phyloP scores from a whole-genome alignment of 352 stramenopile genomes.

The Phytopythium cucurbitacearum region DNA sequence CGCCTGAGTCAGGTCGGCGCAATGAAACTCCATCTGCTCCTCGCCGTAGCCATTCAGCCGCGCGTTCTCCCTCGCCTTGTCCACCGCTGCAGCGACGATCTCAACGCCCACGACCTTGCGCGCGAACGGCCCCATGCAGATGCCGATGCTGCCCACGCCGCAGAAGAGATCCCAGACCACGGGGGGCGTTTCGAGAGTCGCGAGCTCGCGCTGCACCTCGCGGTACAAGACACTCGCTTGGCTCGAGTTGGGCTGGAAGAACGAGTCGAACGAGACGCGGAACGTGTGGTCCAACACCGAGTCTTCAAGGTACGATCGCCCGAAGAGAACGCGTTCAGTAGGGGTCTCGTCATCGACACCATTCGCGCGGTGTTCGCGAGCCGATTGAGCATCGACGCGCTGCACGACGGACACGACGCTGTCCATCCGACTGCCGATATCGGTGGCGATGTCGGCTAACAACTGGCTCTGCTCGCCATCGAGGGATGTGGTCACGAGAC shows the following conservation, averaged over 20 bases:
- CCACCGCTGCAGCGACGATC: conserved; percentile 50
- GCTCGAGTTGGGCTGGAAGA: conserved; percentile 75
- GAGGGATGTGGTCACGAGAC: conserved; percentile 53
- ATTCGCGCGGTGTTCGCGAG: conserved; percentile 24
- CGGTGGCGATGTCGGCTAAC: conserved; percentile 27
- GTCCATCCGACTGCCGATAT: conserved; percentile 12
- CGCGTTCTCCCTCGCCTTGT: conserved; percentile 50
- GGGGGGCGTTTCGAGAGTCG: conserved; percentile 22
- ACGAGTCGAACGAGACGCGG: conserved; percentile 65
- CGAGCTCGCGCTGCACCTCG: conserved; percentile 40
- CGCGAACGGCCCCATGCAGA: conserved; percentile 51
- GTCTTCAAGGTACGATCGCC: conserved; percentile 43
- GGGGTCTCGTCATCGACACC: background rate
- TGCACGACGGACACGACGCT: conserved; percentile 60
- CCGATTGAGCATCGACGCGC: conserved; percentile 50
- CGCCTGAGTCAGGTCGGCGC: conserved; percentile 49
- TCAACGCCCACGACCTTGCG: conserved; percentile 65
- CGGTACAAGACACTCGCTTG: conserved; percentile 55
- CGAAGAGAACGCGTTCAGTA: conserved; percentile 33
- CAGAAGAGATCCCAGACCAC: conserved; percentile 81
- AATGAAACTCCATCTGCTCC: conserved; percentile 58
- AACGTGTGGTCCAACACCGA: conserved; percentile 57
- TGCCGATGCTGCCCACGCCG: conserved; percentile 74
- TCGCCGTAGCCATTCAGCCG: conserved; percentile 49
- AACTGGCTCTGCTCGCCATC: conserved; percentile 24